A percentile compares a stretch with the other conserved stretches of the same genome.
These are phyloP conservation scores for Peronospora farinosa DNA, from an alignment of 352 stramenopile genomes.

Conservation along the genomic window DNA sequence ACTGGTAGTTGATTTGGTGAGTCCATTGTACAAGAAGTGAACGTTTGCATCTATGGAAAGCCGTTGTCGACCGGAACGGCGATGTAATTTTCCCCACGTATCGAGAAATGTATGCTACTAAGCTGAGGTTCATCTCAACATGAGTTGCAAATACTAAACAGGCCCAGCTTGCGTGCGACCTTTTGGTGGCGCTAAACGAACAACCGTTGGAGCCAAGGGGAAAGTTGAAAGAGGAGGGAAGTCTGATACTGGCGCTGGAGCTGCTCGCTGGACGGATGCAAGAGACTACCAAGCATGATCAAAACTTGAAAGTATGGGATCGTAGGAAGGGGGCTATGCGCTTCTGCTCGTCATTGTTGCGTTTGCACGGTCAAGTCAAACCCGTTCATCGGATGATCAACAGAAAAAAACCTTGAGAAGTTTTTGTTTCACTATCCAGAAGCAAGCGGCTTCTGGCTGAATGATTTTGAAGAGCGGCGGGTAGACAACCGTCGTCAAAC, in stretches of 20 bases:
- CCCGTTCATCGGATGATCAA: constrained; percentile 13
- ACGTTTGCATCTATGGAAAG: constrained; percentile 39
- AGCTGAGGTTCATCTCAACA: constrained; percentile 31
- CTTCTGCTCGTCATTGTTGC: constrained; percentile 57
- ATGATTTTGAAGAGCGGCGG: constrained; percentile 21
- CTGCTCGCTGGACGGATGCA: constrained; percentile 42
- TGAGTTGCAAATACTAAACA: not conserved
- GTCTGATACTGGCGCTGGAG: constrained; percentile 56
- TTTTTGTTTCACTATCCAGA: constrained; percentile 53
- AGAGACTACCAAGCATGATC: constrained; percentile 15
- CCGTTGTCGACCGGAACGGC: constrained; percentile 27
- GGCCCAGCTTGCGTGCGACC: too few relatives aligned
- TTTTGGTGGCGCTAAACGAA: constrained; percentile 57
- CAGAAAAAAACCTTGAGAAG: constrained; percentile 35
- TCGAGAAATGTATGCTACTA: constrained; percentile 38
- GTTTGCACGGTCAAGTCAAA: constrained; percentile 30
- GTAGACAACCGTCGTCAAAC: not conserved
- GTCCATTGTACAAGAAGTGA: constrained; percentile 30
- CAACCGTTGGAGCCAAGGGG: constrained; percentile 24
- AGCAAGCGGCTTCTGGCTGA: constrained; percentile 39
- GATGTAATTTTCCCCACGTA: constrained; percentile 27
- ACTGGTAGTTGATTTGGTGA: constrained; percentile 17
- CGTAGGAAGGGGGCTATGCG: constrained; percentile 8
- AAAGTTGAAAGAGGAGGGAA: constrained; percentile 32
- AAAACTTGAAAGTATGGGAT: constrained; percentile 40